These are phyloP conservation scores for Fusarium sarcochroum DNA, from an alignment of 2,329 filamentous ascomycete genomes.

Conservation along the genomic window DNA sequence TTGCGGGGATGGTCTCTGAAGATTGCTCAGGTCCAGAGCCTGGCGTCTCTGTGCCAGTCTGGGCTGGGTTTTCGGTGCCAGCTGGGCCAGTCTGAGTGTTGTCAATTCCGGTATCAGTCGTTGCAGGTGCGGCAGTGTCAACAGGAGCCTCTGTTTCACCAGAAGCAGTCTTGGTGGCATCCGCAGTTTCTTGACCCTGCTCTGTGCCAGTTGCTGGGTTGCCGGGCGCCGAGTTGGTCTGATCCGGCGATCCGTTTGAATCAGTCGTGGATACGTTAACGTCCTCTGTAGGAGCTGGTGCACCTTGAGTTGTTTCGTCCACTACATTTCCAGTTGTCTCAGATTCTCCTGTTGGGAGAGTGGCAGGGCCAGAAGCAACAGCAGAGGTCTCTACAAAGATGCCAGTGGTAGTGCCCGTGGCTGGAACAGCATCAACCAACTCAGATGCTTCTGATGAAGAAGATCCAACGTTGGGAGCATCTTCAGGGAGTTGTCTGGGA, in stretches of 20 bases:
- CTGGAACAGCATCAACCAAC: neutral
- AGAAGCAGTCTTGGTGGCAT: neutral
- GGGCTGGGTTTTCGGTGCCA: neutral
- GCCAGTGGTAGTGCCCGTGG: neutral
- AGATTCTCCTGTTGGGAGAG: neutral
- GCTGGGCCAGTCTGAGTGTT: no score
- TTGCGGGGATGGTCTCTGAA: neutral
- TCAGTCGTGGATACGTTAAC: no score
- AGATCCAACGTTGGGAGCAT: no score
- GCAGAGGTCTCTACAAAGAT: neutral
- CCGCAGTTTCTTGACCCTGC: neutral
- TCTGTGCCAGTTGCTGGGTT: neutral
- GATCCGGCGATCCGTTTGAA: neutral
- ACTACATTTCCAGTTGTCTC: neutral
- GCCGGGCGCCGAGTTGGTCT: neutral
- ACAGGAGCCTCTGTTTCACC: neutral
- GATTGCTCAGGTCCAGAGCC: neutral
- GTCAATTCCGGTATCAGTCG: no score
- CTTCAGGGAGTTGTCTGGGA: no score
- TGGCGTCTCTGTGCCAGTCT: neutral
- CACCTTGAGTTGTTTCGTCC: neutral
- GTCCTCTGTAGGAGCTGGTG: neutral
- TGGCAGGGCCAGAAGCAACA: neutral
- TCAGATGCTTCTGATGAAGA: no score
- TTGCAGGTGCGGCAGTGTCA: no score